Conservation (phyloP, 805 yeast species). For the Kregervanrija fluxuum region DNA sequence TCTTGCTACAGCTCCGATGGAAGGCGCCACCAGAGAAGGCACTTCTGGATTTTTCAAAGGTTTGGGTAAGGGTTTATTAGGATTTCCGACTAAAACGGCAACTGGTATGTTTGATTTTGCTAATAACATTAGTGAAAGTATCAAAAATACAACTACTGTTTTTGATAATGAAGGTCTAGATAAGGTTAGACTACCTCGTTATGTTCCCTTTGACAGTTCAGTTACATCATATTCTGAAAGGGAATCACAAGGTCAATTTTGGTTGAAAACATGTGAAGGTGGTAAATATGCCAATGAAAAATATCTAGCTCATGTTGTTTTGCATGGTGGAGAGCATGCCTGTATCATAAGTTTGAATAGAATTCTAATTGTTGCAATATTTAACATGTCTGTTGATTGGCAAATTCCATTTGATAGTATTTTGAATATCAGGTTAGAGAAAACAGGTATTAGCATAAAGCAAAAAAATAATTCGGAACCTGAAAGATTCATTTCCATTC, state of each 20-base stretch:
- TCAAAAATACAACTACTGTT: constrained; percentile 84
- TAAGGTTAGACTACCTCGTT: constrained; percentile 78
- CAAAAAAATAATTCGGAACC: constrained; percentile 37
- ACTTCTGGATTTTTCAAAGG: constrained; percentile 91
- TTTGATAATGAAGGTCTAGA: constrained; percentile 74
- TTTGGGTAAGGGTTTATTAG: constrained; percentile 88
- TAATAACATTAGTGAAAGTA: constrained; percentile 88
- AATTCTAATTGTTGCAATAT: constrained; percentile 61
- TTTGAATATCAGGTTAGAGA: constrained; percentile 65
- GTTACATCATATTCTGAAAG: constrained; percentile 70
- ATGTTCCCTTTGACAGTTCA: constrained; percentile 60
- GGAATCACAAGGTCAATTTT: constrained; percentile 90
- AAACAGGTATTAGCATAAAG: constrained; percentile 68
- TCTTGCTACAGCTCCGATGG: constrained; percentile 81
- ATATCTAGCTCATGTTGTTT: constrained; percentile 78
- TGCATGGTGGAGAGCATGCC: constrained; percentile 74
- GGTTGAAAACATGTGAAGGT: constrained; percentile 80
- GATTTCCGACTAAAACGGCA: constrained; percentile 94
- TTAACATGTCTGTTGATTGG: constrained; percentile 63
- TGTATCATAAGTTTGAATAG: constrained; percentile 68
- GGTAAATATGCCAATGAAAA: constrained; percentile 66
- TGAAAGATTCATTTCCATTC: constrained; percentile 63
- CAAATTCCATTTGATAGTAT: constrained; percentile 55
- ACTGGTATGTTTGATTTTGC: constrained; percentile 93
- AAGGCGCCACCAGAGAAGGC: constrained; percentile 86